A percentile compares a stretch with the other conserved stretches of the same genome.
phyloP scores from a whole-genome alignment of 2,329 filamentous ascomycete species.

The Sphaerulina vaccinii region DNA sequence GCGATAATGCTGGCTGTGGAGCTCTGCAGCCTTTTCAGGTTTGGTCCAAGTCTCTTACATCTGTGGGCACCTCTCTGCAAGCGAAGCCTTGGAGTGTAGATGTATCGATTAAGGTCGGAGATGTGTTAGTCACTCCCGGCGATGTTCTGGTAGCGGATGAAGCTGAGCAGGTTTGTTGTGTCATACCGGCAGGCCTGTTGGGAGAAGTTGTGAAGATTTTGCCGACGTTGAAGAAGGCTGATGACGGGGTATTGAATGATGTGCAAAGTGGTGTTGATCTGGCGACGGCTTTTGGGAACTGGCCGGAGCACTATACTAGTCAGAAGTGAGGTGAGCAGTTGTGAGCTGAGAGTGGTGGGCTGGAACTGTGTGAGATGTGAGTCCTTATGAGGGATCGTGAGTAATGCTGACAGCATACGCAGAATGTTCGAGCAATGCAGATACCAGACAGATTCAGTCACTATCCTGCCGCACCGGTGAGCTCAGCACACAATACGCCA shows the following conservation, averaged over 20 bases:
- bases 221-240: constrained; percentile 47
- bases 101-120: constrained; percentile 41
- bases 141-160: constrained; percentile 71
- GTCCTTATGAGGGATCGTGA: no score
- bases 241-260: constrained; percentile 53
- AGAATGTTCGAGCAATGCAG: no score
- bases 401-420: no score
- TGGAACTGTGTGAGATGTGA: no score
- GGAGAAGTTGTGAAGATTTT: constrained; percentile 61
- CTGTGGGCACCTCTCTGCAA: constrained; percentile 50
- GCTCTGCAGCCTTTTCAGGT: constrained; percentile 54
- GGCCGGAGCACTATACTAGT: constrained; percentile 34
- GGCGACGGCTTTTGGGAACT: constrained; percentile 64
- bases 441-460: no score
- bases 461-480: no score
- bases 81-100: constrained; percentile 56
- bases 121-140: constrained; percentile 47
- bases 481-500: no score
- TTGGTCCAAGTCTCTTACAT: constrained; percentile 58
- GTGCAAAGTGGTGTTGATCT: constrained; percentile 63
- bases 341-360: no score
- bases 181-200: constrained; percentile 63
- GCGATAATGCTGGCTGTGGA: constrained; percentile 54
- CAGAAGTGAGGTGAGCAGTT: no score
- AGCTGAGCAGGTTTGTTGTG: constrained; percentile 64